Evolutionary conservation across 2,329 filamentous ascomycete genomes (phyloP), one percentile per base, ranked within the genome.

Genomic region (Endocalyx cinctus): DNA sequence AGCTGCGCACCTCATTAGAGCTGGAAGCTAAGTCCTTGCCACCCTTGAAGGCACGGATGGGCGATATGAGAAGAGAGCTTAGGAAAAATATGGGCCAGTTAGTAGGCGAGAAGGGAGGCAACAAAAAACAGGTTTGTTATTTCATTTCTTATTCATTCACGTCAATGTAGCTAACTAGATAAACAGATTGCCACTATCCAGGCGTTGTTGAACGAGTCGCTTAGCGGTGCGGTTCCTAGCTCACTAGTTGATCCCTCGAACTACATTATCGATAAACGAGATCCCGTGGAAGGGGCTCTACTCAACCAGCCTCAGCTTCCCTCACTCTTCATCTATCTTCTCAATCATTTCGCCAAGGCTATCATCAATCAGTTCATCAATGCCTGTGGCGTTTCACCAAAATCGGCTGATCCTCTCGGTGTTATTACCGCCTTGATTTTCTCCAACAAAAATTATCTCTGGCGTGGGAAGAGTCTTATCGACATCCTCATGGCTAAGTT

Each of bases 401-500:
- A 74, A 41, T 71, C 76, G 5, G 87, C 86, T 8, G 84, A 92
- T 46, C 82, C 85, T 1, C 73, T 94, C 27, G 87, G 87, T n/a
- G 76, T 90, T 16, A 69, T 89, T 16, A 72, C 81, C 1, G 83
- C 82, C 6, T 77, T 81, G 43, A 72, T 94, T 18, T 90, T 94
- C 55, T 82, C 84, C 1, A 70, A 74, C 33, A 69, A 76, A 13
- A 70, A 77, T 12, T 84, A 86, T 51, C 67, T 74, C 34, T 84
- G 79, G 70, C 73, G 80, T 31, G 82, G 78, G 7, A 62, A 73
- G 29, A 73, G 81, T 1, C 68, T 94, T 37, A 81, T 87, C 33
- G 86, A 94, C 54, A 85, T 97, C 38, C 69, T 97, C 18, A 82
- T 94, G 51, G 82, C 89, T 34, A 96, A 97, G 59, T 84, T 86